Conservation (phyloP, 176 grass and related monocot species). For the Cenchrus purpureus region DNA sequence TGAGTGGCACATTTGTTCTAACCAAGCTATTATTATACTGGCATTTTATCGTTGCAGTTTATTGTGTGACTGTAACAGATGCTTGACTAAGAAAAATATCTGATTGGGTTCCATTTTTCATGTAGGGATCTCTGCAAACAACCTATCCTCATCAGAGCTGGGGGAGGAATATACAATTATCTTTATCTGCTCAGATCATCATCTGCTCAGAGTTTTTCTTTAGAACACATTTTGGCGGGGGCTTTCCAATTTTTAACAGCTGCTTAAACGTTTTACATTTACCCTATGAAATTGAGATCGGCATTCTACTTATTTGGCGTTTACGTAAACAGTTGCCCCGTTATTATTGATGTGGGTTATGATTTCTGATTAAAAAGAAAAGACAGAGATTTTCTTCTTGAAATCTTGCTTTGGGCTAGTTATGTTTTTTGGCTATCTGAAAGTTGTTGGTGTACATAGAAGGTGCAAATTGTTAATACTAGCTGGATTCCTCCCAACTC, state of each 20-base stretch:
- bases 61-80: constrained; percentile 18
- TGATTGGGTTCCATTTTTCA: constrained; percentile 31
- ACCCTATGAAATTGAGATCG: neutral
- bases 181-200: constrained; percentile 75
- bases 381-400: neutral
- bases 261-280: constrained; percentile 7
- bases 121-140: constrained; percentile 74
- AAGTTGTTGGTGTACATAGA: neutral
- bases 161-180: constrained; percentile 97
- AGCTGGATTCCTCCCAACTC: neutral
- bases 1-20: neutral
- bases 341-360: constrained; percentile 10
- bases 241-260: neutral
- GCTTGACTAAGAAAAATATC: constrained; percentile 15
- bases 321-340: neutral
- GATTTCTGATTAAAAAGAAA: neutral
- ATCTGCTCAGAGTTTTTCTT: constrained; percentile 16
- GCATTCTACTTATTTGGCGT: constrained; percentile 14
- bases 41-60: neutral
- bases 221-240: neutral
- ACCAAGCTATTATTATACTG: neutral
- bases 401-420: constrained; percentile 18
- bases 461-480: neutral
- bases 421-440: constrained; percentile 10
- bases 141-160: constrained; percentile 85